Evolutionary conservation across 1,139 yeast species (phyloP).

Genomic region (Lodderomyces theae): DNA sequence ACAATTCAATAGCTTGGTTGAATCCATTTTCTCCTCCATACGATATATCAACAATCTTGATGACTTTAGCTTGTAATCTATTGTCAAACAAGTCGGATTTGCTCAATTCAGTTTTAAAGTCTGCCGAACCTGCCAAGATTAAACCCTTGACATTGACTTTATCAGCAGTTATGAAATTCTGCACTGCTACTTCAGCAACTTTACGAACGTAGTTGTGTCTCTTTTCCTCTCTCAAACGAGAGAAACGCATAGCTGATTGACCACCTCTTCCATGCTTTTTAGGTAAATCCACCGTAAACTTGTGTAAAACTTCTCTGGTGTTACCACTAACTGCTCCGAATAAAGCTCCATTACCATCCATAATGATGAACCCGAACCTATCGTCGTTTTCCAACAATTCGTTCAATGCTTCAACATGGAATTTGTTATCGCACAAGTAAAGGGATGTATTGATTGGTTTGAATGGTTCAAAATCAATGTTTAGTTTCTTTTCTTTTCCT

Average conservation of each 20-base stretch:
- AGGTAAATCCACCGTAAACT: conserved; percentile 95
- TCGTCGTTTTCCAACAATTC: conserved; percentile 94
- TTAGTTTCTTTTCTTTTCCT: conserved; percentile 94
- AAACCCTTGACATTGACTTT: conserved; percentile 92
- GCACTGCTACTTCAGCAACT: conserved; percentile 98
- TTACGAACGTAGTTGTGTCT: conserved; percentile 98
- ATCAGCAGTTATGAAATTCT: conserved; percentile 88
- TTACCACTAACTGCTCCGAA: conserved; percentile 97
- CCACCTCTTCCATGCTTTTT: conserved; percentile 99
- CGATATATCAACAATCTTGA: conserved; percentile 92
- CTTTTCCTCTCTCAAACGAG: conserved; percentile 97
- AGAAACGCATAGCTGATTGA: conserved; percentile 98
- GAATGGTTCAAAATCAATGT: conserved; percentile 94
- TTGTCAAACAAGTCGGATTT: conserved; percentile 90
- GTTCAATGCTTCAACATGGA: conserved; percentile 94
- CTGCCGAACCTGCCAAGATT: conserved; percentile 97
- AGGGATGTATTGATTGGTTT: conserved; percentile 96
- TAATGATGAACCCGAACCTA: conserved; percentile 92
- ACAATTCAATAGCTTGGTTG: conserved; percentile 96
- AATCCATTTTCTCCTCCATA: conserved; percentile 99
- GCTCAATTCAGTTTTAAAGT: conserved; percentile 90
- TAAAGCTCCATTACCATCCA: conserved; percentile 99
- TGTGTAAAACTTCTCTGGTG: conserved; percentile 92
- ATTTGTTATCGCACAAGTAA: conserved; percentile 94
- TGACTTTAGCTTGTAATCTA: conserved; percentile 82